A percentile compares a stretch with the other conserved stretches of the same genome.
These are phyloP conservation scores for Rhizopus microsporus DNA, from an alignment of 371 early-diverging fungal genomes.

Conservation along the genomic window DNA sequence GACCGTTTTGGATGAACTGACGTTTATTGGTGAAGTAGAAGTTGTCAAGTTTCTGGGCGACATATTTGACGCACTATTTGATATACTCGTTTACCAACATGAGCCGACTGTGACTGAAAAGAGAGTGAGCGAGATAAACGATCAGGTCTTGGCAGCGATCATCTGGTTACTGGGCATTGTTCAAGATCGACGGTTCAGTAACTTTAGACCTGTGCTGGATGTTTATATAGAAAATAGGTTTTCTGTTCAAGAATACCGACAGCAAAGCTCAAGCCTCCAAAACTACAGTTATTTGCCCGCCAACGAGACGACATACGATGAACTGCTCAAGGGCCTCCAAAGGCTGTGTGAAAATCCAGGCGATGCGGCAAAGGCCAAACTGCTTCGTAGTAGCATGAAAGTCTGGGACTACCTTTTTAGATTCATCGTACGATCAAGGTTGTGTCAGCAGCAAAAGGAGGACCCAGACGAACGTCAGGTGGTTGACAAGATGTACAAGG, in stretches of 20 bases:
- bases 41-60: constrained; percentile 70
- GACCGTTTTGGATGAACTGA: constrained; percentile 61
- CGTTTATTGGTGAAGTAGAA: constrained; percentile 68
- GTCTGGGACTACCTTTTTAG: constrained; percentile 70
- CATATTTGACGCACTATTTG: constrained; percentile 68
- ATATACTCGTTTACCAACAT: constrained; percentile 49
- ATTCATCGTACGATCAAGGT: constrained; percentile 55
- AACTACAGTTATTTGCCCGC: constrained; percentile 10
- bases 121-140: constrained; percentile 15
- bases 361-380: constrained; percentile 49
- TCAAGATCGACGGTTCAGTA: constrained; percentile 66
- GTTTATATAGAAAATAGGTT: constrained; percentile 64
- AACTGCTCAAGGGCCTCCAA: constrained; percentile 50
- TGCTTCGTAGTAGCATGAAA: constrained; percentile 65
- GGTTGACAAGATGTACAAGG: constrained; percentile 42
- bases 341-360: constrained; percentile 48
- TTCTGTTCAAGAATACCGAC: constrained; percentile 30
- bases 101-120: constrained; percentile 7
- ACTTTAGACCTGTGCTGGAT: constrained; percentile 63
- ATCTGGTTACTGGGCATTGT: constrained; percentile 62
- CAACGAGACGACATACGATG: constrained; percentile 31
- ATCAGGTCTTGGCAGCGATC: constrained; percentile 56
- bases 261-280: neutral
- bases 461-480: constrained; percentile 31
- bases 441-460: constrained; percentile 39